phyloP scores from a whole-genome alignment of 768 basidiomycete species.

The Boletus sensibilis region DNA sequence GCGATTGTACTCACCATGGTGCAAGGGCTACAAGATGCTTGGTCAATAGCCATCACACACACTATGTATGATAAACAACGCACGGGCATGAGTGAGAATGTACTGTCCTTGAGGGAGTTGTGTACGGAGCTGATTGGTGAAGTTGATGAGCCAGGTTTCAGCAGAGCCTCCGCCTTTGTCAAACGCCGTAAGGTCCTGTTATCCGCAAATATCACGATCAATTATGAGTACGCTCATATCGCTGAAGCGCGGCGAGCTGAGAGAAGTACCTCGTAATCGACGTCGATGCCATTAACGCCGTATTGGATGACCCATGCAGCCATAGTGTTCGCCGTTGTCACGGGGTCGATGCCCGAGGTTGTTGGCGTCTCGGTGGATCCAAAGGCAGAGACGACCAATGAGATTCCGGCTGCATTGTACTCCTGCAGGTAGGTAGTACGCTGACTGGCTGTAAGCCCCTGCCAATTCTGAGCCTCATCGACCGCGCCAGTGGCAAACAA shows the following conservation, averaged over 20 bases:
- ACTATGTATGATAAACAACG: background rate
- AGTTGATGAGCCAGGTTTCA: constrained; percentile 35
- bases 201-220: background rate
- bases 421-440: constrained; percentile 44
- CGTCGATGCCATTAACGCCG: constrained; percentile 51
- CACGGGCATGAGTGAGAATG: constrained; percentile 37
- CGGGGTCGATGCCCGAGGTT: constrained; percentile 39
- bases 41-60: background rate
- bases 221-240: background rate
- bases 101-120: constrained; percentile 34
- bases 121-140: constrained; percentile 32
- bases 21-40: constrained; percentile 11
- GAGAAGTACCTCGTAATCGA: constrained; percentile 46
- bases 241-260: no score
- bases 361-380: constrained; percentile 46
- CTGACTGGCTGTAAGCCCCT: constrained; percentile 36
- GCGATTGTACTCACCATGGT: constrained; percentile 13
- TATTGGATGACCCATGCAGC: constrained; percentile 48
- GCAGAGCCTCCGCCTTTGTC: constrained; percentile 36
- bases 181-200: constrained; percentile 34
- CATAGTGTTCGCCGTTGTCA: constrained; percentile 40
- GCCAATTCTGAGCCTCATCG: constrained; percentile 49
- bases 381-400: constrained; percentile 56
- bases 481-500: constrained; percentile 40
- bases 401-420: constrained; percentile 56